Evolutionary conservation across 2,329 filamentous ascomycete genomes (phyloP).

Genomic region (Aspergillus nomiae): DNA sequence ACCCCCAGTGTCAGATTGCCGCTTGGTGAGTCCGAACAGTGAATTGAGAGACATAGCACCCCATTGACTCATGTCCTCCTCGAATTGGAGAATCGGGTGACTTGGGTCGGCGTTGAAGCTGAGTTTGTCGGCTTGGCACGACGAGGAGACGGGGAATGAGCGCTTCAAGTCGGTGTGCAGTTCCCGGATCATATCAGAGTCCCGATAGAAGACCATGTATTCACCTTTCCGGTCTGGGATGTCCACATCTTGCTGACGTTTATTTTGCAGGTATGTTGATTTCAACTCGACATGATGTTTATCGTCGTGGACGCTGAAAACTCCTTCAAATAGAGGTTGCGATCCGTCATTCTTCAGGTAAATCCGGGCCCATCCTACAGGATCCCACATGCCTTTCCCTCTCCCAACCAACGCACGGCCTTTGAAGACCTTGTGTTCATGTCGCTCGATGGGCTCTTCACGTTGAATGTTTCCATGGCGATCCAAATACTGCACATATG

Average conservation of each 20-base stretch:
- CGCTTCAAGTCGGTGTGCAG: conserved; percentile 67
- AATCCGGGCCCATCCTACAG: conserved; percentile 85
- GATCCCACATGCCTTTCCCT: conserved; percentile 68
- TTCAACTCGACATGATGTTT: conserved; percentile 84
- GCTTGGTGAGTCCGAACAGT: conserved; percentile 66
- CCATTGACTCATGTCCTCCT: conserved; percentile 57
- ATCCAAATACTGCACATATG: conserved; percentile 71
- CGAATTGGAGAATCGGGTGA: conserved; percentile 63
- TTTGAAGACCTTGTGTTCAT: conserved; percentile 79
- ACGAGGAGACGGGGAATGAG: conserved; percentile 46
- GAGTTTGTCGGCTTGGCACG: conserved; percentile 75
- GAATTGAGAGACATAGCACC: conserved; percentile 63
- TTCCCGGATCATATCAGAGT: conserved; percentile 72
- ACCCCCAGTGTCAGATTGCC: conserved; percentile 69
- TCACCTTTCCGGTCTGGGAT: conserved; percentile 62
- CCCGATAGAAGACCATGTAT: conserved; percentile 87
- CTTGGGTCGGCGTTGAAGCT: conserved; percentile 74
- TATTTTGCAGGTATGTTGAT: conserved; percentile 72
- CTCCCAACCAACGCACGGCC: conserved; percentile 73
- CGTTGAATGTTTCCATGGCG: conserved; percentile 68
- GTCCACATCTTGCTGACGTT: conserved; percentile 70
- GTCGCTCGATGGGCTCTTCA: conserved; percentile 70
- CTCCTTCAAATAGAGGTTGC: conserved; percentile 83
- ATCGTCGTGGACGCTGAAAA: conserved; percentile 77
- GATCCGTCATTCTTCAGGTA: conserved; percentile 74